A percentile compares a stretch with the other conserved stretches of the same genome.
Conservation (phyloP, 805 yeast species). For the Jamesozyma jinghongensis region DNA sequence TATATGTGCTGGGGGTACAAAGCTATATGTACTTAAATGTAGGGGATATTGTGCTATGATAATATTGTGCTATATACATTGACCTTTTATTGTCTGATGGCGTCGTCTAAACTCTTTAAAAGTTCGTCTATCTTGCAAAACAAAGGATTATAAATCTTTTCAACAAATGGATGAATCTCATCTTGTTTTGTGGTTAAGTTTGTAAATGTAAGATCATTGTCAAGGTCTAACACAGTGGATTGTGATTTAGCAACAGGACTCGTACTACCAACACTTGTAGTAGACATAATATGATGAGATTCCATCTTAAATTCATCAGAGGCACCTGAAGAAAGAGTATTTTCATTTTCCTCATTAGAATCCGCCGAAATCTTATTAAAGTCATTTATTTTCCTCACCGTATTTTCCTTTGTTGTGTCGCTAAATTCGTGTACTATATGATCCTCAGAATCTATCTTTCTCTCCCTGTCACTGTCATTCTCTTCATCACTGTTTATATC, state of each 20-base stretch:
- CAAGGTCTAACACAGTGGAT: neutral
- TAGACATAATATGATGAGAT: slow-evolving; percentile 17
- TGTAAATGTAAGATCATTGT: slow-evolving; percentile 1
- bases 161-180: slow-evolving; percentile 37
- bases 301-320: slow-evolving; percentile 24
- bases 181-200: slow-evolving; percentile 1
- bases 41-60: neutral
- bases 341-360: neutral
- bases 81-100: slow-evolving; percentile 6
- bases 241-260: slow-evolving; percentile 10
- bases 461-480: neutral
- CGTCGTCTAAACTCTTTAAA: slow-evolving; percentile 19
- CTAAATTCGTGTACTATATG: neutral
- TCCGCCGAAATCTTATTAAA: neutral
- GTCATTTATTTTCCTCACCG: too few relatives aligned
- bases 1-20: too few relatives aligned
- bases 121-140: slow-evolving; percentile 38
- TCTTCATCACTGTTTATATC: neutral
- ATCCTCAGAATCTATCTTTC: neutral
- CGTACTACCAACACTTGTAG: slow-evolving; percentile 23
- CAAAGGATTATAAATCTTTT: slow-evolving; percentile 49
- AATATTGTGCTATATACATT: neutral
- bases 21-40: too few relatives aligned
- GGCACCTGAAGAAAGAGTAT: slow-evolving; percentile 7
- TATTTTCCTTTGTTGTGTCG: neutral